These are phyloP conservation scores for Exserohilum turcica DNA, from an alignment of 2,329 filamentous ascomycete species.

Conservation along the genomic window DNA sequence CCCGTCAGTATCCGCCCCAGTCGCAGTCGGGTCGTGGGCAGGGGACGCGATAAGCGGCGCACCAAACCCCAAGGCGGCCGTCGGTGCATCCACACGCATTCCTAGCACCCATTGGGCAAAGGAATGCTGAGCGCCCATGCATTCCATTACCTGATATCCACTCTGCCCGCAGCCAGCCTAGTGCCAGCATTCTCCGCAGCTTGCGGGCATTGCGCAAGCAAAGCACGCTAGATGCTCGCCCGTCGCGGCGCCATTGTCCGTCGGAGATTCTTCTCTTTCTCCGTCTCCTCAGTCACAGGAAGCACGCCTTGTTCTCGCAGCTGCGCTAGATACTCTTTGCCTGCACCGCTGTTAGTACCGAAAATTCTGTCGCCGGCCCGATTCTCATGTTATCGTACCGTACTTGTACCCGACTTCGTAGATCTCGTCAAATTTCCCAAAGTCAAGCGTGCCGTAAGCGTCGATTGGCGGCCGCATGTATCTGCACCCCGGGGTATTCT, in stretches of 20 bases:
- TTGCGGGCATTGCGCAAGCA: constrained; percentile 1
- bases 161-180: constrained; percentile 3
- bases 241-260: constrained; percentile 59
- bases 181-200: constrained; percentile 17
- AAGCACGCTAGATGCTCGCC: constrained; percentile 14
- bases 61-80: constrained; percentile 19
- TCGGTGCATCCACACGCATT: constrained; percentile 21
- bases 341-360: constrained; percentile 5
- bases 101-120: constrained; percentile 23
- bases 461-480: constrained; percentile 98
- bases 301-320: constrained; percentile 80
- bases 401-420: constrained; percentile 87
- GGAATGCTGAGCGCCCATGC: constrained; percentile 15
- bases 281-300: constrained; percentile 59
- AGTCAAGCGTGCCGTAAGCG: constrained; percentile 90
- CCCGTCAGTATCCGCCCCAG: constrained; percentile 23
- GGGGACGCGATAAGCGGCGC: constrained; percentile 20
- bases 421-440: constrained; percentile 97
- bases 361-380: neutral
- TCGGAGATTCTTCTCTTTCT: constrained; percentile 57
- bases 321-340: constrained; percentile 76
- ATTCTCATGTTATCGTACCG: constrained; percentile 45
- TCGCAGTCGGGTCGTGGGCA: constrained; percentile 4
- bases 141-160: constrained; percentile 27
- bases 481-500: constrained; percentile 85